Conservation (phyloP, 352 stramenopile species). For the Globisporangium ultimum region DNA sequence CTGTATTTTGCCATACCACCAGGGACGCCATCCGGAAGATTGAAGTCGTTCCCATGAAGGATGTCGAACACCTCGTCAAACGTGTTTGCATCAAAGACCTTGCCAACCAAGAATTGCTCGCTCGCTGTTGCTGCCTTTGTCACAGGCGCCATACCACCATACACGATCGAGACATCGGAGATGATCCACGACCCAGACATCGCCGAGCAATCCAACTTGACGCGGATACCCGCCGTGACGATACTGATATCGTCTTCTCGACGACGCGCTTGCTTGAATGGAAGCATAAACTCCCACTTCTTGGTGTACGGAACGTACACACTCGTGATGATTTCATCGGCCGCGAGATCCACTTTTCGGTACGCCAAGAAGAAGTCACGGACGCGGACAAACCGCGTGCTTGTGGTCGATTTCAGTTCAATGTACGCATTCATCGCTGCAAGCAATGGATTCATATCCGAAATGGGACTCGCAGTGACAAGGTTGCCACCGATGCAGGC, state of each 20-base stretch:
- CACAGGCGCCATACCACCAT: conserved; percentile 67
- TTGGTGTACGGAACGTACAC: conserved; percentile 89
- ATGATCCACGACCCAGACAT: conserved; percentile 79
- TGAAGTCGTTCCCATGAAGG: conserved; percentile 86
- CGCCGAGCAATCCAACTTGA: conserved; percentile 64
- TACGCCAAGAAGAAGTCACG: conserved; percentile 95
- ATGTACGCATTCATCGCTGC: conserved; percentile 79
- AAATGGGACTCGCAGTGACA: conserved; percentile 96
- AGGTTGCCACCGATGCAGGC: conserved; percentile 95
- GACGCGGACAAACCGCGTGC: conserved; percentile 53
- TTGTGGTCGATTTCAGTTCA: conserved; percentile 40
- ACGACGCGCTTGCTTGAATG: conserved; percentile 95
- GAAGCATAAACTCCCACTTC: conserved; percentile 91
- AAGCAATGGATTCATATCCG: conserved; percentile 97
- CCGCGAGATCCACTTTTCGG: conserved; percentile 87
- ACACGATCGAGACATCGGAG: conserved; percentile 50
- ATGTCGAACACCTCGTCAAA: conserved; percentile 83
- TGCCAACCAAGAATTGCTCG: conserved; percentile 74
- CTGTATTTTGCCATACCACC: conserved; percentile 95
- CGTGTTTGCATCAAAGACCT: conserved; percentile 71
- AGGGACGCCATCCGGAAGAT: conserved; percentile 87
- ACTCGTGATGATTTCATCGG: conserved; percentile 89
- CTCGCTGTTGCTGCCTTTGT: conserved; percentile 53
- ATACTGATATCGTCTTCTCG: conserved; percentile 98
- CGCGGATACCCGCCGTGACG: conserved; percentile 92